phyloP scores from a whole-genome alignment of 2,329 filamentous ascomycete species.

The Trichoderma hamatum region DNA sequence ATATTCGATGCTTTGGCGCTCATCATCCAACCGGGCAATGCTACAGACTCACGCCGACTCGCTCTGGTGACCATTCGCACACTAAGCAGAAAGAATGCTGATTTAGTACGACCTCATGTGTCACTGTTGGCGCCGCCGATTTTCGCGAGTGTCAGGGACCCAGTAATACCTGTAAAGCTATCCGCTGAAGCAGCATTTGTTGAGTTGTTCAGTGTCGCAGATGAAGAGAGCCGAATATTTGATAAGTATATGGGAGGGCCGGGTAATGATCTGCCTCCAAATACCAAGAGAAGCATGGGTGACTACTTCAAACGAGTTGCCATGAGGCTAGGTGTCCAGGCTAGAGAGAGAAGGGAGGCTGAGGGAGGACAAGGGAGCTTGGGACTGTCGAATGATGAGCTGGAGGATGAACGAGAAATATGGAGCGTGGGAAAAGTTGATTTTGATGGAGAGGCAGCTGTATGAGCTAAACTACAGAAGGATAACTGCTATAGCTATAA shows the following conservation, averaged over 20 bases:
- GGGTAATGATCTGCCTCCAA: conserved; percentile 66
- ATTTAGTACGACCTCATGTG: conserved; percentile 80
- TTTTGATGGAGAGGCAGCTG: conserved; percentile 63
- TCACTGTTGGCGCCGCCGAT: conserved; percentile 77
- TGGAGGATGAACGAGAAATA: conserved; percentile 92
- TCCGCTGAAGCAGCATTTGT: conserved; percentile 94
- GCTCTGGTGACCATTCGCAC: conserved; percentile 88
- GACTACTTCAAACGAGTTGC: conserved; percentile 98
- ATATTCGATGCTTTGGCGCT: conserved; percentile 78
- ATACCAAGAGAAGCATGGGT: conserved; percentile 83
- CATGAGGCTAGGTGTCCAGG: conserved; percentile 80
- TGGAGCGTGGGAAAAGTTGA: conserved; percentile 95
- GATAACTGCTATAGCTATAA: neutral
- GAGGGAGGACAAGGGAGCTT: conserved; percentile 87
- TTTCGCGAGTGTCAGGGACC: conserved; percentile 87
- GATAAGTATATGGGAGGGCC: conserved; percentile 83
- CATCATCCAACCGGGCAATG: conserved; percentile 75
- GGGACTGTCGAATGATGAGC: conserved; percentile 85
- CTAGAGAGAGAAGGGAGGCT: conserved; percentile 84
- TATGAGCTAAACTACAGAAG: neutral
- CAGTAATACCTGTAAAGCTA: conserved; percentile 92
- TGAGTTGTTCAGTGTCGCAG: conserved; percentile 84
- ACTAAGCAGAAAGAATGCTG: conserved; percentile 75
- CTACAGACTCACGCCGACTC: conserved; percentile 82
- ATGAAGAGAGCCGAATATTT: conserved; percentile 83